Evolutionary conservation across 805 yeast genomes (phyloP).

Genomic region (Lipomyces yamanashiensis): DNA sequence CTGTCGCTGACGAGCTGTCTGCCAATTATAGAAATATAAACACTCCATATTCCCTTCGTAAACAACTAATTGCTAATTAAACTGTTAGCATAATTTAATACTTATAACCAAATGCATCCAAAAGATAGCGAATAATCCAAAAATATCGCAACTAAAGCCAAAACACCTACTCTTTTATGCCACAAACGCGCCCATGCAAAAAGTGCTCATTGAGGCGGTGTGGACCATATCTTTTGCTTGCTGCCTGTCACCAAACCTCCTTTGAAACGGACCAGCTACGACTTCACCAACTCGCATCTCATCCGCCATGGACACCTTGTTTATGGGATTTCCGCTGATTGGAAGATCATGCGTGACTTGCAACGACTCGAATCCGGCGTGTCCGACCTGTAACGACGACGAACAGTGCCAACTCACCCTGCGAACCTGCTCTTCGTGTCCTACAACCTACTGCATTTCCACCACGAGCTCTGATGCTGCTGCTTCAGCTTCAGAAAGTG

Average conservation of each 20-base stretch:
- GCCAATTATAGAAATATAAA: not conserved
- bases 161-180: not conserved
- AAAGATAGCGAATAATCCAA: too few species aligned
- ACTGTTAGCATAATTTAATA: too few species aligned
- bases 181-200: not conserved
- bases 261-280: too few species aligned
- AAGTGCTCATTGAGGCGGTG: too few species aligned
- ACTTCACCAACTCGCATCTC: too few species aligned
- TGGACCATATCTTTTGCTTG: too few species aligned
- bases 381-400: slow-evolving; percentile 50
- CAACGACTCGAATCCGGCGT: slow-evolving; percentile 18
- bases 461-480: not conserved
- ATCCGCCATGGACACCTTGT: slow-evolving; percentile 8
- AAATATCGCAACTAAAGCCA: too few species aligned
- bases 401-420: slow-evolving; percentile 61
- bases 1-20: not conserved
- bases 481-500: slow-evolving; percentile 6
- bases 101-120: too few species aligned
- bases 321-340: slow-evolving; percentile 1
- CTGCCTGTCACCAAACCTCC: too few species aligned
- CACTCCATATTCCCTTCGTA: too few species aligned
- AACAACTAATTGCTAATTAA: too few species aligned
- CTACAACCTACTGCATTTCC: slow-evolving; percentile 56
- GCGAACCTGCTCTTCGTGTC: slow-evolving; percentile 63
- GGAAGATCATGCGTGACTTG: slow-evolving; percentile 12